These are phyloP conservation scores for Diaporthe sp. DNA, from an alignment of 2,329 filamentous ascomycete species.

Conservation along the genomic window DNA sequence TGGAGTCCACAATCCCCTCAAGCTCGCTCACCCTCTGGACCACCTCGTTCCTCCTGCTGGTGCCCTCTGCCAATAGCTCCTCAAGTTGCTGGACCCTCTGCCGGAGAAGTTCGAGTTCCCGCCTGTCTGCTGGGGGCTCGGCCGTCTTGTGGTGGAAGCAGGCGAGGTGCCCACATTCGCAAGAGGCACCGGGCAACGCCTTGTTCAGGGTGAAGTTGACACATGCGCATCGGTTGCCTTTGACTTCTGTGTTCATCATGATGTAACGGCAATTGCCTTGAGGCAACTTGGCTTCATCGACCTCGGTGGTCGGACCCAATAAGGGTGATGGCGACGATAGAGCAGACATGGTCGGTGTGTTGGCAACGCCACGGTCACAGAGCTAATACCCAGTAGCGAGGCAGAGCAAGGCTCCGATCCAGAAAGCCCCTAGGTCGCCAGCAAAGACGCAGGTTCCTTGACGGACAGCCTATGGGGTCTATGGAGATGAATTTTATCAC, in stretches of 20 bases:
- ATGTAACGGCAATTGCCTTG: constrained; percentile 73
- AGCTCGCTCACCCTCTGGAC: constrained; percentile 62
- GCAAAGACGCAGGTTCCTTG: neutral
- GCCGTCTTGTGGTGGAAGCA: constrained; percentile 69
- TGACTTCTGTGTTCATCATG: constrained; percentile 67
- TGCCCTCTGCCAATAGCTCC: constrained; percentile 26
- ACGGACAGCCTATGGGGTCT: neutral
- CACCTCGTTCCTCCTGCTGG: constrained; percentile 52
- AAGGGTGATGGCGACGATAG: constrained; percentile 49
- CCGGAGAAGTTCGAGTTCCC: constrained; percentile 63
- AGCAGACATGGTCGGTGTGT: constrained; percentile 45
- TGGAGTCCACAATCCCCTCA: constrained; percentile 68
- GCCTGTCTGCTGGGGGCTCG: constrained; percentile 58
- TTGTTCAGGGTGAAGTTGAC: constrained; percentile 69
- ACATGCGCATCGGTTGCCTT: constrained; percentile 71
- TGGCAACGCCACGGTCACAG: constrained; percentile 4
- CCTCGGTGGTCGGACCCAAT: constrained; percentile 45
- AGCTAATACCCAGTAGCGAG: constrained; percentile 10
- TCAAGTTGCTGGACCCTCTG: constrained; percentile 49
- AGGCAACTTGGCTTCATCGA: constrained; percentile 64
- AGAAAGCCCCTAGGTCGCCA: neutral
- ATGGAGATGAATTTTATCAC: neutral
- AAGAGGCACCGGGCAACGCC: constrained; percentile 66
- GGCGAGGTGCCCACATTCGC: constrained; percentile 71
- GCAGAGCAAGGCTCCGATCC: neutral